Conservation (phyloP, 495 filamentous ascomycete species). For the Annulohypoxylon bovei region DNA sequence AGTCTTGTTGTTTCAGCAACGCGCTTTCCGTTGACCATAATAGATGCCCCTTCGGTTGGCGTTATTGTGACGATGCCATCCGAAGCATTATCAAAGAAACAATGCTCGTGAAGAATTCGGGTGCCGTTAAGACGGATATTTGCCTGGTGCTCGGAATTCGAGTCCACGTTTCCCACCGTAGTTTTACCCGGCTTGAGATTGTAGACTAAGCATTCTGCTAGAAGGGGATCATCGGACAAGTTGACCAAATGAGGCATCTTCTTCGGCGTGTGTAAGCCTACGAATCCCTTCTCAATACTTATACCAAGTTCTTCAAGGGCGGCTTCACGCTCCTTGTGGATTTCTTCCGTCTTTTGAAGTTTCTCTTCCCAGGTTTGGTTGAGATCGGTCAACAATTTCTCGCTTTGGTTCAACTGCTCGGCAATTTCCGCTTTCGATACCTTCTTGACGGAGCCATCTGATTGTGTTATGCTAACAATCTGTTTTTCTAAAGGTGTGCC, state of each 20-base stretch:
- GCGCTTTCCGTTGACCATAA: conserved; percentile 97
- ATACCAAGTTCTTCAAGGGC: conserved; percentile 97
- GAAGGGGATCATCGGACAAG: conserved; percentile 91
- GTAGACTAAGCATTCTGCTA: conserved; percentile 97
- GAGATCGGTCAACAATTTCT: conserved; percentile 95
- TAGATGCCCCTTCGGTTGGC: conserved; percentile 86
- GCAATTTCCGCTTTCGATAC: conserved; percentile 99
- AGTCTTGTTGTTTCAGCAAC: conserved; percentile 84
- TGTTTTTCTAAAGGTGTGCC: conserved; percentile 94
- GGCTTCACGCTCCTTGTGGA: conserved; percentile 96
- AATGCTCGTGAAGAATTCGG: conserved; percentile 91
- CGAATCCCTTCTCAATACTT: conserved; percentile 97
- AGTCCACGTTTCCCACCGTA: conserved; percentile 90
- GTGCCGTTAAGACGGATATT: conserved; percentile 96
- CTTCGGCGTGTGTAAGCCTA: conserved; percentile 94
- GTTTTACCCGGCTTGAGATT: conserved; percentile 96
- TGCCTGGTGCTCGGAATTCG: conserved; percentile 75
- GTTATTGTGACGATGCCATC: conserved; percentile 91
- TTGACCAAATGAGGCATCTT: conserved; percentile 99
- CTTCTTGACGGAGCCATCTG: conserved; percentile 89
- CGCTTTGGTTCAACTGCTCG: conserved; percentile 92
- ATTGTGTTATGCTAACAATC: conserved; percentile 89
- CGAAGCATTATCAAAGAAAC: conserved; percentile 85
- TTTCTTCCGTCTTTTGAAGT: conserved; percentile 90
- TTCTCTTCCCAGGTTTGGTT: conserved; percentile 99